Percentiles rank a stretch among this genome's conserved stretches.
phyloP scores from a whole-genome alignment of 768 basidiomycete genomes.

The Grammothele lineata region DNA sequence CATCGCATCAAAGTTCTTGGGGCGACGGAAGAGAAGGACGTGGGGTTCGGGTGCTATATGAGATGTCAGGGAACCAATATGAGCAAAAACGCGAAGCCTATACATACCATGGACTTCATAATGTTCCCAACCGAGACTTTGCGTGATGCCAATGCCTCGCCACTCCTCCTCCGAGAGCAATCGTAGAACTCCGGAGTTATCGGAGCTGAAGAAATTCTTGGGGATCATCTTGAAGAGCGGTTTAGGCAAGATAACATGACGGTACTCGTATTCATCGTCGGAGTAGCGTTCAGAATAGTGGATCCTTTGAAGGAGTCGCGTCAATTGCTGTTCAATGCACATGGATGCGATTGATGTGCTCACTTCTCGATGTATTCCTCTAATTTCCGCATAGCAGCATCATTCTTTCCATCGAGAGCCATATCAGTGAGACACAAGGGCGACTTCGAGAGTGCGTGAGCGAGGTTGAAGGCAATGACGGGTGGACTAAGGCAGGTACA shows the following conservation, averaged over 20 bases:
- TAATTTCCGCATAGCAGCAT: slow-evolving; percentile 30
- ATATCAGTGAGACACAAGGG: too few relatives aligned
- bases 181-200: slow-evolving; percentile 75
- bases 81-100: neutral
- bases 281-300: slow-evolving; percentile 90
- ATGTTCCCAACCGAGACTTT: slow-evolving; percentile 95
- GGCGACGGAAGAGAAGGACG: slow-evolving; percentile 87
- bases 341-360: too few relatives aligned
- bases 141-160: slow-evolving; percentile 94
- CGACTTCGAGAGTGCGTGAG: too few relatives aligned
- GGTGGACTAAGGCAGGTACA: too few relatives aligned
- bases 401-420: slow-evolving; percentile 19
- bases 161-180: slow-evolving; percentile 87
- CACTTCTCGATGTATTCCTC: slow-evolving; percentile 82
- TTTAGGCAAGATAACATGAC: slow-evolving; percentile 95
- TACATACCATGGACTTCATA: slow-evolving; percentile 90
- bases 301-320: slow-evolving; percentile 53
- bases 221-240: slow-evolving; percentile 92
- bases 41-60: slow-evolving; percentile 85
- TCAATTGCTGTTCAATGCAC: slow-evolving; percentile 11
- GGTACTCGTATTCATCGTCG: slow-evolving; percentile 92
- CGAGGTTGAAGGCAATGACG: too few relatives aligned
- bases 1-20: slow-evolving; percentile 52
- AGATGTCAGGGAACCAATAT: too few relatives aligned
- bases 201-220: slow-evolving; percentile 69